These are phyloP conservation scores for Torulaspora maleeae DNA, from an alignment of 805 yeast genomes.

Conservation along the genomic window DNA sequence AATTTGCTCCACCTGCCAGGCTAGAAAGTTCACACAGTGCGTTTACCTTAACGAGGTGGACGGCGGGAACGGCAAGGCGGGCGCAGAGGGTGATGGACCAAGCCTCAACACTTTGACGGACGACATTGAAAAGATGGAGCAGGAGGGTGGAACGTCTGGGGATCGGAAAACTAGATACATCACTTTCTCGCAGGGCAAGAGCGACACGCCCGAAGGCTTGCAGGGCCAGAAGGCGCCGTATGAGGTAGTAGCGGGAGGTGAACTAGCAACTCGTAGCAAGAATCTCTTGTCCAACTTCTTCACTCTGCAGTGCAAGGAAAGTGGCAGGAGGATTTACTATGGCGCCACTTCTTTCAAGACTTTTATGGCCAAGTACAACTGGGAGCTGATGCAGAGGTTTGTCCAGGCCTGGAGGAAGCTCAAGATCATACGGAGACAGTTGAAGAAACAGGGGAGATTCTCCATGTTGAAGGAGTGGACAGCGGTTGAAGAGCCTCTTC, in stretches of 20 bases:
- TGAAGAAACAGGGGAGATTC: conserved; percentile 19
- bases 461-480: conserved; percentile 20
- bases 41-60: conserved; percentile 13
- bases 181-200: background rate
- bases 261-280: background rate
- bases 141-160: background rate
- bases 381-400: conserved; percentile 20
- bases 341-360: conserved; percentile 34
- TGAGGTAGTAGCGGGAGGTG: background rate
- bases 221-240: background rate
- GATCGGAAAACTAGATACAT: background rate
- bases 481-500: conserved; percentile 9
- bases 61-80: background rate
- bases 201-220: background rate
- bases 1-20: conserved; percentile 27
- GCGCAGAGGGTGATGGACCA: background rate
- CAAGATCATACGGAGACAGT: conserved; percentile 23
- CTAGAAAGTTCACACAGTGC: conserved; percentile 21
- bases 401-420: conserved; percentile 26
- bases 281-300: conserved; percentile 16
- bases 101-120: background rate
- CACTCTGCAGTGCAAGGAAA: conserved; percentile 19
- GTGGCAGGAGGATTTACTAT: conserved; percentile 26
- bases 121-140: background rate
- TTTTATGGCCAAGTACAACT: conserved; percentile 13